Percentiles rank a stretch among this genome's conserved stretches.
Conservation (phyloP, 139 green algal species). For the Pseudopediastrum boryanum region DNA sequence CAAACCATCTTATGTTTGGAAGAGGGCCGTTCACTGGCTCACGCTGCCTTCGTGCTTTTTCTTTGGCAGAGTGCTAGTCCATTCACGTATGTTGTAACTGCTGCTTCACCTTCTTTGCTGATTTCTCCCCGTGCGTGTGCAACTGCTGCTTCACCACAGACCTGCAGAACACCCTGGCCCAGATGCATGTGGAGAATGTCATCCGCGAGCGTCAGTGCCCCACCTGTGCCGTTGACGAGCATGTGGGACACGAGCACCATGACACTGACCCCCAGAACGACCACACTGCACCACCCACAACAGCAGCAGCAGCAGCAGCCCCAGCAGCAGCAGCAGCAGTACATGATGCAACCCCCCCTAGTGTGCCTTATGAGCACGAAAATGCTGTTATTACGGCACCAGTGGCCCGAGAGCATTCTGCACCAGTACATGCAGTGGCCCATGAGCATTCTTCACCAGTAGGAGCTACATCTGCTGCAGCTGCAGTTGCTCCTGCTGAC, state of each 20-base stretch:
- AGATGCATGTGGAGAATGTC: conserved; percentile 38
- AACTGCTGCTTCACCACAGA: conserved; percentile 13
- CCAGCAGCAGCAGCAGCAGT: neutral
- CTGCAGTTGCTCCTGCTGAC: conserved; percentile 4
- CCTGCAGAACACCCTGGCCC: conserved; percentile 23
- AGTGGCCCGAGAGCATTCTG: no score
- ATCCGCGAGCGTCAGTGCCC: conserved; percentile 64
- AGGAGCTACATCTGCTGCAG: neutral
- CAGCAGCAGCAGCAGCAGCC: conserved; percentile 12
- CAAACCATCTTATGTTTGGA: no score
- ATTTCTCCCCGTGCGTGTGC: neutral
- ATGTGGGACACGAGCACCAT: neutral
- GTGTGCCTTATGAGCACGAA: no score
- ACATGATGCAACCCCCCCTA: no score
- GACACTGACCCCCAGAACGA: neutral
- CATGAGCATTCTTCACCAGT: no score
- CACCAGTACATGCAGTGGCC: no score
- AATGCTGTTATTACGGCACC: no score
- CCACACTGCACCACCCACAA: neutral
- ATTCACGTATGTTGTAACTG: no score
- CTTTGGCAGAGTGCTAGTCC: no score
- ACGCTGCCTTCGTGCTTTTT: no score
- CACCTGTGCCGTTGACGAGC: conserved; percentile 36
- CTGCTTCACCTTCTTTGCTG: no score
- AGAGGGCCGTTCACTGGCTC: no score